These are phyloP conservation scores for Rhynchospora breviuscula DNA, from an alignment of 176 grass and related monocot genomes.

Conservation along the genomic window DNA sequence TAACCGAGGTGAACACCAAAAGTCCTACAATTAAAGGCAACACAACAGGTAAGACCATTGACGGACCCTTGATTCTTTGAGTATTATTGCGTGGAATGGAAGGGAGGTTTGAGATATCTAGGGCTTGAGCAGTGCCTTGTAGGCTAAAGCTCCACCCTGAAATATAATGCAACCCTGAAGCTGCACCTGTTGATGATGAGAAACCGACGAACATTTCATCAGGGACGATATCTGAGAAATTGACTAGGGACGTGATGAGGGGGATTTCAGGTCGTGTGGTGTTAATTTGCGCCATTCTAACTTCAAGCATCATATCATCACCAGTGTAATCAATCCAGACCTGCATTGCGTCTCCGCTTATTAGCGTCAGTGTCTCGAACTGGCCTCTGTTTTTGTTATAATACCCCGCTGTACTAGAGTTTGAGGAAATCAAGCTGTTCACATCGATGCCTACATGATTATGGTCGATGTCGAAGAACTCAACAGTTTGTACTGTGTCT, in stretches of 20 bases:
- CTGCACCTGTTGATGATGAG: slow-evolving; percentile 53
- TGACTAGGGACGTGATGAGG: slow-evolving; percentile 21
- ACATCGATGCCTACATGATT: slow-evolving; percentile 69
- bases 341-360: slow-evolving; percentile 22
- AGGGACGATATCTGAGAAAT: slow-evolving; percentile 32
- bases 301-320: slow-evolving; percentile 24
- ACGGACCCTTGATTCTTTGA: not conserved
- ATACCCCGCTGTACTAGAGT: not conserved
- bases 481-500: slow-evolving; percentile 38
- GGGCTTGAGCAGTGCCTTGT: slow-evolving; percentile 31
- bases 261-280: slow-evolving; percentile 21
- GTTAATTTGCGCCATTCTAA: slow-evolving; percentile 27
- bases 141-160: slow-evolving; percentile 66
- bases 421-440: slow-evolving; percentile 24
- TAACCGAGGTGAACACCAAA: slow-evolving; percentile 7
- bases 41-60: not conserved
- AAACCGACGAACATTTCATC: slow-evolving; percentile 51
- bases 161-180: slow-evolving; percentile 48
- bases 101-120: slow-evolving; percentile 53
- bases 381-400: not conserved
- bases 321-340: slow-evolving; percentile 67
- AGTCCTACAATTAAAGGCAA: not conserved
- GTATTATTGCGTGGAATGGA: not conserved
- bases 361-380: not conserved
- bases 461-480: slow-evolving; percentile 37